These are phyloP conservation scores for Yamadazyma epiphylla DNA, from an alignment of 1,139 yeast genomes.

Conservation along the genomic window DNA sequence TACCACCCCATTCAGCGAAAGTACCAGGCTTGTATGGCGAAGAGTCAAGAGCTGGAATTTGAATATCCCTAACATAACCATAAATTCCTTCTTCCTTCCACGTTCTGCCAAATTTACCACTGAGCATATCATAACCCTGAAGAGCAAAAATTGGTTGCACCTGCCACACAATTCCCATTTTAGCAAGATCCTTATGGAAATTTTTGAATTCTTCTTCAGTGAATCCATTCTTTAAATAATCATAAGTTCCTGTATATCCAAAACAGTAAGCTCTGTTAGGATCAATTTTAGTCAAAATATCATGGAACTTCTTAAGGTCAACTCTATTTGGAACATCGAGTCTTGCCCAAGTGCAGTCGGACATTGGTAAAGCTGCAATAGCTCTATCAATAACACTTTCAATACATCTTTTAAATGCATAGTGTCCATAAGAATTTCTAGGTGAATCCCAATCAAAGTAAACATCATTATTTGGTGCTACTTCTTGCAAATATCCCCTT, in stretches of 20 bases:
- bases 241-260: conserved; percentile 56
- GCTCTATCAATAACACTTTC: conserved; percentile 54
- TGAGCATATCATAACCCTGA: conserved; percentile 15
- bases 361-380: conserved; percentile 50
- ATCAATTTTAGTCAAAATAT: conserved; percentile 35
- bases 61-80: conserved; percentile 17
- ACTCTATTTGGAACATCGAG: conserved; percentile 51
- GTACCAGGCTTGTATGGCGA: conserved; percentile 7
- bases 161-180: conserved; percentile 44
- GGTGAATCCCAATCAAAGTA: conserved; percentile 58
- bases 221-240: conserved; percentile 57
- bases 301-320: conserved; percentile 49
- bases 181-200: conserved; percentile 53
- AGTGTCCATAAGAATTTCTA: conserved; percentile 55
- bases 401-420: conserved; percentile 45
- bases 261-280: conserved; percentile 58
- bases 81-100: conserved; percentile 17
- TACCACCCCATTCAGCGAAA: conserved; percentile 9
- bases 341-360: conserved; percentile 58
- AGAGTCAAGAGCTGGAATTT: conserved; percentile 9
- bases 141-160: conserved; percentile 21
- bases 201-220: conserved; percentile 38
- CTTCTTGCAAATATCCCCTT: conserved; percentile 24
- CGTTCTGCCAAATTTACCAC: conserved; percentile 14
- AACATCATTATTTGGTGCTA: conserved; percentile 24